These are phyloP conservation scores for Alternaria consortialis DNA, from an alignment of 2,329 filamentous ascomycete genomes.

Conservation along the genomic window DNA sequence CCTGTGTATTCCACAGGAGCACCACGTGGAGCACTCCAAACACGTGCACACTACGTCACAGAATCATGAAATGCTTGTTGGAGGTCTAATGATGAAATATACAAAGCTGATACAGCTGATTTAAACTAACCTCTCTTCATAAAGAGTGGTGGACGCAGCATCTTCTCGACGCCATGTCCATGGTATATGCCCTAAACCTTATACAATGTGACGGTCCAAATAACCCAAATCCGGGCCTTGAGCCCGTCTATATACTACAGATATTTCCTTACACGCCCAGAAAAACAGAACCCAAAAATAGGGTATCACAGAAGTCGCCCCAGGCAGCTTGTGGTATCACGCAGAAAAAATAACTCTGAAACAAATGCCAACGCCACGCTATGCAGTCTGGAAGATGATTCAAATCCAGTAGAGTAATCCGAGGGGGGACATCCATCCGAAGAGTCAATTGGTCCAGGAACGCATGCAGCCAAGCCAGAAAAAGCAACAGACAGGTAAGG, in stretches of 20 bases:
- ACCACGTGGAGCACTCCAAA: not conserved
- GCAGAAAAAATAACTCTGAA: constrained; percentile 24
- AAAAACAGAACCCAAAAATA: constrained; percentile 22
- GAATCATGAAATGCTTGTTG: not conserved
- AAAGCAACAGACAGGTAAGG: constrained; percentile 19
- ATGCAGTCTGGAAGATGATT: constrained; percentile 22
- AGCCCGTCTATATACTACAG: constrained; percentile 14
- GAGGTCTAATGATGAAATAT: not conserved
- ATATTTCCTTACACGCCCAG: constrained; percentile 6
- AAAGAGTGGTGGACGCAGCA: constrained; percentile 4
- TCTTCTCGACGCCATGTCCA: constrained; percentile 6
- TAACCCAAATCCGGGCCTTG: constrained; percentile 3
- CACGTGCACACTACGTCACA: not conserved
- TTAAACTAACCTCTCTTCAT: constrained; percentile 33
- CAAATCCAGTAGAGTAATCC: constrained; percentile 7
- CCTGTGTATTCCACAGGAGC: not conserved
- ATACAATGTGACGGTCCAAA: constrained; percentile 9
- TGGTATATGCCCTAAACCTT: constrained; percentile 15
- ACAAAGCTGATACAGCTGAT: constrained; percentile 26
- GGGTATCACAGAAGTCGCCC: constrained; percentile 30
- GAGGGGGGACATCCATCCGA: constrained; percentile 5
- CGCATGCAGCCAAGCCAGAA: constrained; percentile 34
- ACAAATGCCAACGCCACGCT: constrained; percentile 39
- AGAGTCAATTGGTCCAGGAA: constrained; percentile 11
- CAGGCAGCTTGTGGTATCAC: constrained; percentile 37